phyloP scores from a whole-genome alignment of 768 basidiomycete species.

The Agrocybe pediades region DNA sequence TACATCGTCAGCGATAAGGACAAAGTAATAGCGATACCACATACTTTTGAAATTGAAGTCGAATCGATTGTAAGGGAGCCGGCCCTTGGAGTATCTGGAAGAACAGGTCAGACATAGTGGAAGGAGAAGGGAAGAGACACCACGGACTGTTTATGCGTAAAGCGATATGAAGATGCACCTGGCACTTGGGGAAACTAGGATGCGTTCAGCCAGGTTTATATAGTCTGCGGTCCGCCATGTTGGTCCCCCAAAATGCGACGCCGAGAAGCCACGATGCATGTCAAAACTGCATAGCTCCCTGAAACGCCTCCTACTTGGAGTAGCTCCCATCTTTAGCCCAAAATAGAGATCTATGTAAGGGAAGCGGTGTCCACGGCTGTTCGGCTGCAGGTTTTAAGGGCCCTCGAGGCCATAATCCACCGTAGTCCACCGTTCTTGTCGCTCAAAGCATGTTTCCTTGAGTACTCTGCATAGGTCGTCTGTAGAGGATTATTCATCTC shows the following conservation, averaged over 20 bases:
- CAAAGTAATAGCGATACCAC: not conserved
- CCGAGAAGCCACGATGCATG: not conserved
- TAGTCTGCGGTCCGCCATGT: constrained; percentile 1
- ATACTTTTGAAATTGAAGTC: constrained; percentile 14
- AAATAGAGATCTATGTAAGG: no score
- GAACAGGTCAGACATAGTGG: not conserved
- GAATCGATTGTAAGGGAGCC: constrained; percentile 14
- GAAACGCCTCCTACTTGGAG: no score
- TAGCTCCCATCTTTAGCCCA: no score
- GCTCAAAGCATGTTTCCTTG: no score
- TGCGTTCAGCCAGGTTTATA: constrained; percentile 10
- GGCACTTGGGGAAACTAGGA: constrained; percentile 19
- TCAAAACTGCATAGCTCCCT: constrained; percentile 1
- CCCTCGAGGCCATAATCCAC: no score
- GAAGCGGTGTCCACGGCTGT: no score
- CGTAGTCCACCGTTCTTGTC: no score
- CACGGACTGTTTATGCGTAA: constrained; percentile 17
- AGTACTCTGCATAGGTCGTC: no score
- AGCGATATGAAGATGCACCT: constrained; percentile 21
- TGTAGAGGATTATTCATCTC: no score
- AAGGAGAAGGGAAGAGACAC: not conserved
- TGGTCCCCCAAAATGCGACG: not conserved
- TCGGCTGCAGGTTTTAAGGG: no score
- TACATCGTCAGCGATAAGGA: not conserved
- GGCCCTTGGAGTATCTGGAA: constrained; percentile 16